Percentiles rank a stretch among this genome's conserved stretches.
Evolutionary conservation across 768 basidiomycete species (phyloP).

Genomic region (Tylopilus vinaceipallidus): DNA sequence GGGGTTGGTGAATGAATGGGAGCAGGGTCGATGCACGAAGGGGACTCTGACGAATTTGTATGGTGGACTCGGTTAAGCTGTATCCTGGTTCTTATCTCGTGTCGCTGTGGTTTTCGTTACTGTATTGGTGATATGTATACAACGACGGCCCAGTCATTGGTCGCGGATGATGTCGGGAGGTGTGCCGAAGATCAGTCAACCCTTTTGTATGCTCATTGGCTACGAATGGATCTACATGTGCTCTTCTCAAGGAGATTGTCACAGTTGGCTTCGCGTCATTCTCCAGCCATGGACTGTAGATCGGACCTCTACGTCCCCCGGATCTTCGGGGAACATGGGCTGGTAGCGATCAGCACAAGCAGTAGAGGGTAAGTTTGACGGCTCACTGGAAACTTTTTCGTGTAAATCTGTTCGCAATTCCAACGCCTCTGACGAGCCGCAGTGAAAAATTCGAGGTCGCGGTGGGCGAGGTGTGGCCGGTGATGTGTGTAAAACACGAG

Average conservation of each 20-base stretch:
- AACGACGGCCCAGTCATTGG: too few species aligned
- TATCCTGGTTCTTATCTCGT: not conserved
- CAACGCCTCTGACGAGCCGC: constrained; percentile 64
- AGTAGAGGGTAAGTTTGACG: not conserved
- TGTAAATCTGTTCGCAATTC: constrained; percentile 68
- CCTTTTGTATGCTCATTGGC: too few species aligned
- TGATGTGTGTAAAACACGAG: constrained; percentile 92
- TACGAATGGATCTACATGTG: too few species aligned
- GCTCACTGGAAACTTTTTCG: constrained; percentile 59
- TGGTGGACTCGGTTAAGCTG: not conserved
- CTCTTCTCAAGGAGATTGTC: too few species aligned
- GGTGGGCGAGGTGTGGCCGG: constrained; percentile 75
- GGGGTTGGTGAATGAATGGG: too few species aligned
- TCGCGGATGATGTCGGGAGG: not conserved
- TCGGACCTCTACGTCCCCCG: constrained; percentile 72
- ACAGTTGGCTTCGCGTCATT: constrained; percentile 33
- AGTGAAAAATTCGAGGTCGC: constrained; percentile 80
- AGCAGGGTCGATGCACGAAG: not conserved
- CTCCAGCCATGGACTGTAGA: constrained; percentile 87
- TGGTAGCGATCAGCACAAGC: constrained; percentile 26
- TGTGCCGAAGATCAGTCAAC: not conserved
- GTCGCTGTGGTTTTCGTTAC: not conserved
- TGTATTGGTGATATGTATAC: not conserved
- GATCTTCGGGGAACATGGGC: constrained; percentile 91
- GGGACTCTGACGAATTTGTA: not conserved